Conservation (phyloP, 225 moss, liverwort and hornwort genomes). For the Physcomitrium patens region DNA sequence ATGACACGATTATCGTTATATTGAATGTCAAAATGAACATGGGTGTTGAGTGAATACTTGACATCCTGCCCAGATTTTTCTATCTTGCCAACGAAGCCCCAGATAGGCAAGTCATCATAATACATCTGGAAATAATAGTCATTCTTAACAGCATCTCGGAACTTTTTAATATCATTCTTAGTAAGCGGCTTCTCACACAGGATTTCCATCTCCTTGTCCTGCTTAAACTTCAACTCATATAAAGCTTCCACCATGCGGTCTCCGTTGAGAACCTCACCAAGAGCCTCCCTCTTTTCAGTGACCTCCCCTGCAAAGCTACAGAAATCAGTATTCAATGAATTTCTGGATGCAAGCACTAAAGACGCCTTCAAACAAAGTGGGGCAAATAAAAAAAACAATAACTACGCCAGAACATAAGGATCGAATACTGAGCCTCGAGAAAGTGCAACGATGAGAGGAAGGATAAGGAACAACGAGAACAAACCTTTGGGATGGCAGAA, state of each 20-base stretch:
- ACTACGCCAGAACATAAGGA: neutral
- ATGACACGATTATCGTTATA: constrained; percentile 89
- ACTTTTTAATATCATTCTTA: constrained; percentile 58
- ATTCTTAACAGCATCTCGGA: constrained; percentile 87
- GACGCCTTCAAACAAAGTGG: neutral
- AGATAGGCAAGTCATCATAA: constrained; percentile 93
- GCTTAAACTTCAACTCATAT: constrained; percentile 79
- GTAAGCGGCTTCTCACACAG: constrained; percentile 67
- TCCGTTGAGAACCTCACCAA: constrained; percentile 95
- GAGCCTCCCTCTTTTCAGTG: constrained; percentile 93
- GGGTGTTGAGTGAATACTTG: constrained; percentile 72
- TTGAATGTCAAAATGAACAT: constrained; percentile 81
- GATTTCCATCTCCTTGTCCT: constrained; percentile 61
- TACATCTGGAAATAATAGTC: constrained; percentile 99
- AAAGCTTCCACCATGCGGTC: constrained; percentile 90
- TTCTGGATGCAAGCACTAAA: neutral
- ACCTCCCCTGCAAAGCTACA: constrained; percentile 54
- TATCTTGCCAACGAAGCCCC: constrained; percentile 87
- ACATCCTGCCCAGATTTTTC: constrained; percentile 45
- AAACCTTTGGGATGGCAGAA: constrained; percentile 78
- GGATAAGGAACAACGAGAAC: neutral
- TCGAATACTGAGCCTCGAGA: neutral
- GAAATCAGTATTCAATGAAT: constrained; percentile 1
- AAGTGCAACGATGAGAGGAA: neutral
- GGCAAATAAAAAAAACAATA: neutral